These are phyloP conservation scores for Cyberlindnera veronae DNA, from an alignment of 805 yeast species.

Conservation along the genomic window DNA sequence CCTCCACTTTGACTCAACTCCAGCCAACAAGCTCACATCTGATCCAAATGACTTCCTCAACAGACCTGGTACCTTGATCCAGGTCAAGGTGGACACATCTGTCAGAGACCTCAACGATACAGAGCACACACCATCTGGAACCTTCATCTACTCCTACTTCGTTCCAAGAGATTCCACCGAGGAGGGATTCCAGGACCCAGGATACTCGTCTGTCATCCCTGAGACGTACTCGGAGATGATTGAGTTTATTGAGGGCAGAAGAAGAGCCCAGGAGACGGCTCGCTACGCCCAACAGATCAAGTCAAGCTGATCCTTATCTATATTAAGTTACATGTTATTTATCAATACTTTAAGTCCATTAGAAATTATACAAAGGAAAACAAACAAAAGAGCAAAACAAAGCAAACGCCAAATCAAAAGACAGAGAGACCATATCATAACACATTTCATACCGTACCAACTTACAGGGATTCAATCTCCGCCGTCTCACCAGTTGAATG, in stretches of 20 bases:
- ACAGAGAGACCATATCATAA: slow-evolving; percentile 1
- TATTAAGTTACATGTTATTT: neutral
- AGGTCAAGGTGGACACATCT: slow-evolving; percentile 81
- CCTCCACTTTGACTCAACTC: slow-evolving; percentile 50
- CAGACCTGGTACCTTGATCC: slow-evolving; percentile 83
- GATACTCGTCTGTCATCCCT: slow-evolving; percentile 77
- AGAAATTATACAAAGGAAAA: neutral
- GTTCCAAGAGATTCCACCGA: slow-evolving; percentile 58
- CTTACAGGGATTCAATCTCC: slow-evolving; percentile 27
- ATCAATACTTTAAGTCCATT: slow-evolving; percentile 1
- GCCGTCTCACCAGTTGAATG: slow-evolving; percentile 27
- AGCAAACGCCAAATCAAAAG: neutral
- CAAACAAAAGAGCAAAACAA: neutral
- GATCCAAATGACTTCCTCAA: slow-evolving; percentile 56
- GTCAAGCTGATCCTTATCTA: slow-evolving; percentile 4
- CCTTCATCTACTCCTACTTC: slow-evolving; percentile 84
- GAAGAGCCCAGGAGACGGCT: slow-evolving; percentile 85
- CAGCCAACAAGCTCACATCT: slow-evolving; percentile 51
- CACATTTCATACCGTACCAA: neutral
- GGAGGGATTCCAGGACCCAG: slow-evolving; percentile 38
- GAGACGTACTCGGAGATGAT: slow-evolving; percentile 90
- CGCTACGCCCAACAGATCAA: slow-evolving; percentile 50
- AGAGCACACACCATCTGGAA: slow-evolving; percentile 69
- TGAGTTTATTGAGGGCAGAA: slow-evolving; percentile 83
- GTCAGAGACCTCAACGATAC: slow-evolving; percentile 67